Evolutionary conservation across 2,329 filamentous ascomycete genomes (phyloP), one percentile per base, ranked within the genome.

Genomic region (Colletotrichum sp.): DNA sequence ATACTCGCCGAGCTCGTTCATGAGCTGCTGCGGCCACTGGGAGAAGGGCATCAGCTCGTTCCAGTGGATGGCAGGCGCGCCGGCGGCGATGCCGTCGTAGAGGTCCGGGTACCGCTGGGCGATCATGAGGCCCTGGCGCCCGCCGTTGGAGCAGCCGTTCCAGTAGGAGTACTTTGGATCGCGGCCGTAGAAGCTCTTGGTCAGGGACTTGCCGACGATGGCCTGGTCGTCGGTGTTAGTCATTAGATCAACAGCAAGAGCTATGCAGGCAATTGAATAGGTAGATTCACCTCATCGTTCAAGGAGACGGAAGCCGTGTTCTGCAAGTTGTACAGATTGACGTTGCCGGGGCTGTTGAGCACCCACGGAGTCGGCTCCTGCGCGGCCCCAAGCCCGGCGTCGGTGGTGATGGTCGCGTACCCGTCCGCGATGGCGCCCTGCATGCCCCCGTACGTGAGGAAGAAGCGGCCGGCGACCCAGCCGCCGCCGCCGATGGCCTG

Each of bases 81-180:
- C 43, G 3, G 71, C 67, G 9, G 56, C 72, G 6, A 89, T 84
- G 16, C 88, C 88, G 70, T 89, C 86, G 67, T 89, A 89, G 66
- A 88, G 87, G 6, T 88, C 83, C 0, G 88, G 88, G 76, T 85
- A 89, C 30, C 83, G 78, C 76, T 90, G 85, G 2, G 87, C 84
- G 28, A 86, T 83, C 70, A 87, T 87, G 13, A 89, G 80, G 10
- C 88, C 88, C 80, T 90, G 88, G 4, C 88, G 81, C 5, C 89
- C 88, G 28, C 89, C 89, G 1, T 87, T 89, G 2, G 87, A 89
- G 78, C 89, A 90, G 32, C 88, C 88, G n/a, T 83, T 81, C 77
- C 86, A 89, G 79, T 89, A 89, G 16, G 83, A 86, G 78, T 86
- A 87, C 5, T 82, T 18, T 5, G 64, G 68, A 0, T 48, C 9